A percentile compares a stretch with the other conserved stretches of the same genome.
Evolutionary conservation across 495 filamentous ascomycete genomes (phyloP).

Genomic region (Daldinia grandis): DNA sequence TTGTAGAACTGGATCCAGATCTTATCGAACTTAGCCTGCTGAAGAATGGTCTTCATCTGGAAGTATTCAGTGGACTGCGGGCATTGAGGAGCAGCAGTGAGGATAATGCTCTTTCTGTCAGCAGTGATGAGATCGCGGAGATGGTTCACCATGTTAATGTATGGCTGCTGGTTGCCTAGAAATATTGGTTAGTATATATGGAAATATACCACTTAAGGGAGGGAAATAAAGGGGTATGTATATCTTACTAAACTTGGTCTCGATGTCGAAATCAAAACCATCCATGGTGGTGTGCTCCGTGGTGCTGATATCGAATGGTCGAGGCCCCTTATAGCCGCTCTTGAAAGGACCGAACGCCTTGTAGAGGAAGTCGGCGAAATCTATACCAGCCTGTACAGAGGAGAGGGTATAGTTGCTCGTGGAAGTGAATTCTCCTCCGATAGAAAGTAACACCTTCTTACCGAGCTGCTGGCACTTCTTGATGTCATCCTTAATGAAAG

Average conservation of each 20-base stretch:
- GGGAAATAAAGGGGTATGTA: slow-evolving; percentile 46
- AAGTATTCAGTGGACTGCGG: slow-evolving; percentile 62
- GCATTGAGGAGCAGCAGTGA: slow-evolving; percentile 75
- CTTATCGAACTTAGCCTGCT: slow-evolving; percentile 63
- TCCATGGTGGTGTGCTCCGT: slow-evolving; percentile 61
- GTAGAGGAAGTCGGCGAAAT: slow-evolving; percentile 71
- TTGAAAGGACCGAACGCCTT: slow-evolving; percentile 68
- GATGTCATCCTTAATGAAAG: slow-evolving; percentile 62
- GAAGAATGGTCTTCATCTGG: slow-evolving; percentile 62
- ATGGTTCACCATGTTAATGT: slow-evolving; percentile 58
- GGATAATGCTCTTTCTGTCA: slow-evolving; percentile 53
- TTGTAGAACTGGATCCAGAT: slow-evolving; percentile 81
- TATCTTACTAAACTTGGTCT: slow-evolving; percentile 50
- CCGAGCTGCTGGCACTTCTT: slow-evolving; percentile 66
- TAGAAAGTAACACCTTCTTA: slow-evolving; percentile 71
- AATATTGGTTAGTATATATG: slow-evolving; percentile 6
- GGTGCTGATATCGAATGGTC: slow-evolving; percentile 65
- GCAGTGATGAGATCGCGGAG: slow-evolving; percentile 59
- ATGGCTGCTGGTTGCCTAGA: slow-evolving; percentile 41
- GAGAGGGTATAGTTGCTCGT: slow-evolving; percentile 56
- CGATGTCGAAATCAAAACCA: slow-evolving; percentile 76
- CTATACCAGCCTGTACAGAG: slow-evolving; percentile 56
- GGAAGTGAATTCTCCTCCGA: slow-evolving; percentile 58
- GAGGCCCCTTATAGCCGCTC: slow-evolving; percentile 49
- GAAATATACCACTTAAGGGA: slow-evolving; percentile 9